phyloP scores from a whole-genome alignment of 352 stramenopile genomes.

The Pythium rishiriense region DNA sequence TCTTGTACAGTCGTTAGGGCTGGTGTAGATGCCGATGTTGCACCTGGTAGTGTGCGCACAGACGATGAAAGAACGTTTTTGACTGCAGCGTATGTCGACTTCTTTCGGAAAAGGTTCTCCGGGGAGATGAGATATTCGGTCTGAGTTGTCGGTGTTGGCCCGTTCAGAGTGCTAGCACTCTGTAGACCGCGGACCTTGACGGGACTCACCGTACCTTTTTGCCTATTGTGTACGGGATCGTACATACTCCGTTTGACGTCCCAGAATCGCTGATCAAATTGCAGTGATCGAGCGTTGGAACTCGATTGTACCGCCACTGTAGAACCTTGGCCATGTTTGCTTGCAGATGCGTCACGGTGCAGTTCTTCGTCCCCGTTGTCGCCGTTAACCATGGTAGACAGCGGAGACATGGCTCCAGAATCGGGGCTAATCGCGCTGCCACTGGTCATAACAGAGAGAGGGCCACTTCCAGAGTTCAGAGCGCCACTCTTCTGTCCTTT shows the following conservation, averaged over 20 bases:
- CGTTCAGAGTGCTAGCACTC: slow-evolving; percentile 39
- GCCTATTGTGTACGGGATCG: slow-evolving; percentile 36
- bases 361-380: slow-evolving; percentile 15
- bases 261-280: slow-evolving; percentile 68
- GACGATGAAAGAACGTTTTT: slow-evolving; percentile 63
- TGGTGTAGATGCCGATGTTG: slow-evolving; percentile 34
- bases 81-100: slow-evolving; percentile 59
- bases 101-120: slow-evolving; percentile 66
- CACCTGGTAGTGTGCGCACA: slow-evolving; percentile 43
- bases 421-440: background rate
- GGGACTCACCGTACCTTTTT: slow-evolving; percentile 42
- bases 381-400: background rate
- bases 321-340: slow-evolving; percentile 2
- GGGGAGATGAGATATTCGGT: slow-evolving; percentile 63
- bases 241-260: slow-evolving; percentile 74
- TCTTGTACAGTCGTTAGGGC: slow-evolving; percentile 34
- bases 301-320: background rate
- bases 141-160: slow-evolving; percentile 28
- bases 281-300: slow-evolving; percentile 5
- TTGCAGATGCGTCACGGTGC: slow-evolving; percentile 5
- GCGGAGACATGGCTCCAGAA: slow-evolving; percentile 1
- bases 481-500: background rate
- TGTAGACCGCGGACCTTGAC: slow-evolving; percentile 49
- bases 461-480: background rate
- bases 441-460: background rate